These are phyloP conservation scores for Dendrocalamus latiflorus DNA, from an alignment of 202 grass and related monocot genomes.

Conservation along the genomic window DNA sequence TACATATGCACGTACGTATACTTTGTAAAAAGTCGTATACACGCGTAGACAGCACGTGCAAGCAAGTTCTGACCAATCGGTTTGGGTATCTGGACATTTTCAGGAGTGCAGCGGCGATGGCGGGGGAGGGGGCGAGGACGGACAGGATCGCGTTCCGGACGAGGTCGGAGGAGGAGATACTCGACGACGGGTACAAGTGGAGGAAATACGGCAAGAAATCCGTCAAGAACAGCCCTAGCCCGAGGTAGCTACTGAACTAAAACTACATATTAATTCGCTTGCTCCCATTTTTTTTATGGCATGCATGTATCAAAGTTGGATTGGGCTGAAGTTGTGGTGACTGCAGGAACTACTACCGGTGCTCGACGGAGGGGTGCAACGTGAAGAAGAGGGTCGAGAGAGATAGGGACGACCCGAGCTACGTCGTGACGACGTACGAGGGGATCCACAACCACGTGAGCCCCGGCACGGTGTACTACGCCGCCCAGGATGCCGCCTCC, in stretches of 20 bases:
- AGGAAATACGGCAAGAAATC: constrained; percentile 92
- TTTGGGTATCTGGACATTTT: background rate
- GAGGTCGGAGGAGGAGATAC: constrained; percentile 65
- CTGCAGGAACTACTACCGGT: constrained; percentile 84
- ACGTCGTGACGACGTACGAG: constrained; percentile 80
- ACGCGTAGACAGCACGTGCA: background rate
- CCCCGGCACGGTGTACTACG: constrained; percentile 58
- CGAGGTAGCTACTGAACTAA: constrained; percentile 20
- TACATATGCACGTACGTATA: background rate
- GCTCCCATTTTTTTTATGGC: background rate
- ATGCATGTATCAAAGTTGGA: background rate
- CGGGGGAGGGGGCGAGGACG: constrained; percentile 12
- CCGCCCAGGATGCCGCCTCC: constrained; percentile 52
- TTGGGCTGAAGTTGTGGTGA: background rate
- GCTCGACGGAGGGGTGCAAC: constrained; percentile 76
- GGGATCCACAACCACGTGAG: constrained; percentile 75
- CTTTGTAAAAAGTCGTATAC: background rate
- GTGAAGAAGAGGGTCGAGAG: constrained; percentile 96
- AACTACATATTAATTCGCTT: background rate
- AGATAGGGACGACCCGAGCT: constrained; percentile 62
- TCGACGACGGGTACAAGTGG: constrained; percentile 92
- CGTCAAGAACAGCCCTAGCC: constrained; percentile 90
- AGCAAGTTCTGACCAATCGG: background rate
- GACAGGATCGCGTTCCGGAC: constrained; percentile 71
- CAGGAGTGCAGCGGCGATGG: constrained; percentile 10